A percentile compares a stretch with the other conserved stretches of the same genome.
phyloP scores from a whole-genome alignment of 1,284 basidiomycete genomes.

The Athelia sp. region DNA sequence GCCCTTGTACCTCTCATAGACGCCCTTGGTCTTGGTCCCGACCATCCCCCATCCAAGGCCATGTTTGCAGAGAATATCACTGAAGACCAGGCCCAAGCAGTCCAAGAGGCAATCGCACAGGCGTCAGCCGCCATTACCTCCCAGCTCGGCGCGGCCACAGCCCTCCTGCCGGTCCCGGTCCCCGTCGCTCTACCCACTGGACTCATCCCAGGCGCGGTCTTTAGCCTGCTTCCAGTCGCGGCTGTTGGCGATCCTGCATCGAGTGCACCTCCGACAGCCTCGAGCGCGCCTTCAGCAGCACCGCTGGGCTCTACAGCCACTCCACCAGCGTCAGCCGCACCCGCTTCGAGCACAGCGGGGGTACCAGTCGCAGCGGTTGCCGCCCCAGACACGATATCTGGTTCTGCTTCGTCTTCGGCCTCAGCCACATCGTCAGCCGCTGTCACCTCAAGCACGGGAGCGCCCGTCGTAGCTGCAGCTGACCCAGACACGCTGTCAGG shows the following conservation, averaged over 20 bases:
- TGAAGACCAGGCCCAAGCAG: background rate
- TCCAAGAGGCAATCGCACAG: constrained; percentile 1
- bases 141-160: background rate
- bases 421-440: background rate
- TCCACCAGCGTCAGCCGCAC: background rate
- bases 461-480: background rate
- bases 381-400: too few relatives aligned
- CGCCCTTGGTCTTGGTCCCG: background rate
- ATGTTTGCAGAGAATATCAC: background rate
- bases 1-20: constrained; percentile 2
- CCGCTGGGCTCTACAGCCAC: background rate
- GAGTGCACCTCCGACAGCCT: too few relatives aligned
- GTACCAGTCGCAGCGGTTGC: background rate
- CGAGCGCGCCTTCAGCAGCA: background rate
- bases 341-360: background rate
- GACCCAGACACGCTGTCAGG: background rate
- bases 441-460: background rate
- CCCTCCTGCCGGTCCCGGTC: background rate
- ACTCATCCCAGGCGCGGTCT: background rate
- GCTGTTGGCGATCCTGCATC: background rate
- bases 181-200: background rate
- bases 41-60: background rate
- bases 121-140: background rate
- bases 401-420: too few relatives aligned
- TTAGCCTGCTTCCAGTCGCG: background rate